A percentile compares a stretch with the other conserved stretches of the same genome.
phyloP scores from a whole-genome alignment of 805 yeast species.

The Zygosaccharomyces kombuchaensis region DNA sequence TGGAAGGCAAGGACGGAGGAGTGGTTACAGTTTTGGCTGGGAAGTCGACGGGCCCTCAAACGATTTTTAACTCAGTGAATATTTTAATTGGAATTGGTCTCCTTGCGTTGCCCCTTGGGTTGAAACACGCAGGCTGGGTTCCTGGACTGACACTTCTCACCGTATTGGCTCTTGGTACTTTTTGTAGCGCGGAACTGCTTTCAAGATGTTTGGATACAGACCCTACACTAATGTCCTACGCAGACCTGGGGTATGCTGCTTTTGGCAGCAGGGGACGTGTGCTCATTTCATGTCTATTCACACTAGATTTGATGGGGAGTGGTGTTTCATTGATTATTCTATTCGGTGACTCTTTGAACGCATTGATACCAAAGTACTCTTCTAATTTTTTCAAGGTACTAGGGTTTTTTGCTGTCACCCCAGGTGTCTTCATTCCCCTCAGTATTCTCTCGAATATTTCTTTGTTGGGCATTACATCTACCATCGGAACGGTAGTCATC shows the following conservation, averaged over 20 bases:
- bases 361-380: slow-evolving; percentile 54
- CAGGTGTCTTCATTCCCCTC: slow-evolving; percentile 76
- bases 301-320: slow-evolving; percentile 72
- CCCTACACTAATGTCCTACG: slow-evolving; percentile 76
- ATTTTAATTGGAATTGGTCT: slow-evolving; percentile 74
- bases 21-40: slow-evolving; percentile 71
- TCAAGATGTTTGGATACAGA: slow-evolving; percentile 77
- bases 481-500: slow-evolving; percentile 56
- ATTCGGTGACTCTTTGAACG: slow-evolving; percentile 80
- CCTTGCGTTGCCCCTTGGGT: slow-evolving; percentile 66
- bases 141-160: slow-evolving; percentile 57
- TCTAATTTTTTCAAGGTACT: slow-evolving; percentile 57
- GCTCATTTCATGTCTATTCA: slow-evolving; percentile 66
- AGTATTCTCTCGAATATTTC: slow-evolving; percentile 66
- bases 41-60: slow-evolving; percentile 75
- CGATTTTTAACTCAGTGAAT: slow-evolving; percentile 72
- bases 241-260: slow-evolving; percentile 83
- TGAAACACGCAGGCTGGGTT: slow-evolving; percentile 66
- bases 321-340: slow-evolving; percentile 78
- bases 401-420: slow-evolving; percentile 68
- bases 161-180: slow-evolving; percentile 62
- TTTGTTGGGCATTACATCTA: slow-evolving; percentile 65
- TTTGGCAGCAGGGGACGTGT: slow-evolving; percentile 75
- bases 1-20: slow-evolving; percentile 69
- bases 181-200: slow-evolving; percentile 69